phyloP scores from a whole-genome alignment of 768 basidiomycete genomes.

The Russula emetica region DNA sequence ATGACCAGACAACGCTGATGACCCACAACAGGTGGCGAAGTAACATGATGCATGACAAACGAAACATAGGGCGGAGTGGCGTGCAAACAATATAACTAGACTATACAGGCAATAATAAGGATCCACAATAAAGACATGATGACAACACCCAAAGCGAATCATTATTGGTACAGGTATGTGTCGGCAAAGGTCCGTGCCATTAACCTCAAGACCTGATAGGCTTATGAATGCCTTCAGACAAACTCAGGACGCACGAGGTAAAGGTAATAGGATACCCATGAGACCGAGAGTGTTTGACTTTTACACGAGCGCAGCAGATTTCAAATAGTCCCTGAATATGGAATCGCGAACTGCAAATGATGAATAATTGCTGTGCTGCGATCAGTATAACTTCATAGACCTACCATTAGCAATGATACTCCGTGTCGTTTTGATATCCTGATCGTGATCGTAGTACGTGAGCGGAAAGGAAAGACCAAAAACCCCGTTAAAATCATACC shows the following conservation, averaged over 20 bases:
- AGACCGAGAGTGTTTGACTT: not conserved
- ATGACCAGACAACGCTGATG: not conserved
- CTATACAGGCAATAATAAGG: constrained; percentile 12
- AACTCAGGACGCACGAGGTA: constrained; percentile 5
- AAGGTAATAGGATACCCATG: constrained; percentile 8
- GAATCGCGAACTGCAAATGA: constrained; percentile 34
- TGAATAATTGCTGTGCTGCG: not conserved
- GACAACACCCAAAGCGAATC: constrained; percentile 5
- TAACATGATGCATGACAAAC: constrained; percentile 17
- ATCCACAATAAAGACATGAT: constrained; percentile 12
- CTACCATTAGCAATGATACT: constrained; percentile 77
- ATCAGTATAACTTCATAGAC: constrained; percentile 10
- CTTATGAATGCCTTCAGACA: constrained; percentile 14
- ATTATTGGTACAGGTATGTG: constrained; percentile 23
- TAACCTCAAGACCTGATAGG: constrained; percentile 10
- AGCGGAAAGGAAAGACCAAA: not conserved
- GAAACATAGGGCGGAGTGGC: not conserved
- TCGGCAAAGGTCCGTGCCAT: constrained; percentile 9
- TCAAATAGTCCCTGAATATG: constrained; percentile 38
- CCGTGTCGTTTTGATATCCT: constrained; percentile 84
- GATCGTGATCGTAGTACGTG: constrained; percentile 31
- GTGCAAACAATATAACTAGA: constrained; percentile 21
- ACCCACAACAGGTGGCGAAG: not conserved
- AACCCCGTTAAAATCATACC: constrained; percentile 36
- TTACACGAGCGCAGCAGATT: constrained; percentile 38